Percentiles rank a stretch among this genome's conserved stretches.
phyloP scores from a whole-genome alignment of 1,284 basidiomycete species.

The Chalciporus sp. region DNA sequence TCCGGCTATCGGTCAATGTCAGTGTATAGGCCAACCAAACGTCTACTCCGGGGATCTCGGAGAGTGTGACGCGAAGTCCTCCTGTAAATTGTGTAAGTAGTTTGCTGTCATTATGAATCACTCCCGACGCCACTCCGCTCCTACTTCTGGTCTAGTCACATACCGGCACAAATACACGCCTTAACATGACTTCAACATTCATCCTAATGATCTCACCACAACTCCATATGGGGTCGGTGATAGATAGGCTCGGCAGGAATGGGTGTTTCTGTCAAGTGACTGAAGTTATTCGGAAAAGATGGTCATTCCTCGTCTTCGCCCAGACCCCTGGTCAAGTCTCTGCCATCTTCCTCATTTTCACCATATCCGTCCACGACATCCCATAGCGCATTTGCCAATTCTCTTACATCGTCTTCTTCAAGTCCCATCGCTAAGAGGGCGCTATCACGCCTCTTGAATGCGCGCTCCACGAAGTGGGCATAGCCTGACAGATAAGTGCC shows the following conservation, averaged over 20 bases:
- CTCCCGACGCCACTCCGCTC: neutral
- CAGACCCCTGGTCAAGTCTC: conserved; percentile 20
- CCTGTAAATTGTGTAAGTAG: no score
- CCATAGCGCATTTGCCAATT: conserved; percentile 55
- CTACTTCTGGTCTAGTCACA: neutral
- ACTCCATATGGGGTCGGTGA: neutral
- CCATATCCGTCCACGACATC: conserved; percentile 48
- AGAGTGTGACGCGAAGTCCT: no score
- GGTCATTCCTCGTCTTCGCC: conserved; percentile 33
- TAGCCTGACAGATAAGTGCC: conserved; percentile 43
- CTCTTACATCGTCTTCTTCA: conserved; percentile 51
- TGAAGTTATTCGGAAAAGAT: neutral
- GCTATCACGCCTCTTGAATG: conserved; percentile 32
- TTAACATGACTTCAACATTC: neutral
- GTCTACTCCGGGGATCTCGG: no score
- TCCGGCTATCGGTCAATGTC: neutral
- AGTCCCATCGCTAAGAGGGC: conserved; percentile 36
- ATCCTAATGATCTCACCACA: neutral
- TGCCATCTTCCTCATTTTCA: conserved; percentile 28
- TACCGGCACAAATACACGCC: neutral
- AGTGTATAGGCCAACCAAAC: neutral
- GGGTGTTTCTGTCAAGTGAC: neutral
- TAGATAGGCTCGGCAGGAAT: neutral
- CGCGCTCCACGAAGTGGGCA: conserved; percentile 44
- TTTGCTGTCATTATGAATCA: neutral